Evolutionary conservation across 371 early-diverging fungal genomes (phyloP), one percentile per base, ranked within the genome.

Genomic region (Enterospora canceri): DNA sequence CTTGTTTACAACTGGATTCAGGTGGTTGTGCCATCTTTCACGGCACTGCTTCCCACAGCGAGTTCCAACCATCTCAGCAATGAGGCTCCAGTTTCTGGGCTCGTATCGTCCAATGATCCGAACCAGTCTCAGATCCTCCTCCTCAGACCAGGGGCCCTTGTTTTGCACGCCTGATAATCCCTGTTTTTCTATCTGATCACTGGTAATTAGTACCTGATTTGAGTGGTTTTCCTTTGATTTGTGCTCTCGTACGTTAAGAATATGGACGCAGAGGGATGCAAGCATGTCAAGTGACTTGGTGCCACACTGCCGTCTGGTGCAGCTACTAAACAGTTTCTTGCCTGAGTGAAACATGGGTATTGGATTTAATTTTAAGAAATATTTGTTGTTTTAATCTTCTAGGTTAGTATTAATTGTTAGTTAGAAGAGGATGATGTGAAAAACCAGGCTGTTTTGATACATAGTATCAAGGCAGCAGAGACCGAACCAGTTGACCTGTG

Each of bases 11-110:
- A 59, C 54, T 28, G 82, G 82, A 58, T 77, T 69, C 26, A 82
- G 57, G 63, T 82, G 82, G 59, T 80, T 80, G 56, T 82, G 79
- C 82, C 82, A 82, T 47, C 82, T 67, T 57, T 82, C 82, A 57
- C 82, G 65, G 64, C 82, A 82, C 67, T 82, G 82, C 60, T 82
- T 82, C 1, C 82, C 82, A 33, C 66, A 40, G 12, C 80, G n/a
- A 19, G 74, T 74, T 15, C 73, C 73, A 33, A 79, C 46, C 55
- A 62, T 72, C 32, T 73, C 76, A 32, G 76, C 76, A 56, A 82
- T 76, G 31, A 70, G 68, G 18, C 80, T 72, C 82, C 82, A 82
- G 33, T 77, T 78, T 40, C 75, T 73, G 0, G 77, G 74, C 12
- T 60, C 54, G 61, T 75, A 77, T 34, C 69, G 68, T 29, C 68